These are phyloP conservation scores for Diaporthe destruens DNA, from an alignment of 2,329 filamentous ascomycete species.

Conservation along the genomic window DNA sequence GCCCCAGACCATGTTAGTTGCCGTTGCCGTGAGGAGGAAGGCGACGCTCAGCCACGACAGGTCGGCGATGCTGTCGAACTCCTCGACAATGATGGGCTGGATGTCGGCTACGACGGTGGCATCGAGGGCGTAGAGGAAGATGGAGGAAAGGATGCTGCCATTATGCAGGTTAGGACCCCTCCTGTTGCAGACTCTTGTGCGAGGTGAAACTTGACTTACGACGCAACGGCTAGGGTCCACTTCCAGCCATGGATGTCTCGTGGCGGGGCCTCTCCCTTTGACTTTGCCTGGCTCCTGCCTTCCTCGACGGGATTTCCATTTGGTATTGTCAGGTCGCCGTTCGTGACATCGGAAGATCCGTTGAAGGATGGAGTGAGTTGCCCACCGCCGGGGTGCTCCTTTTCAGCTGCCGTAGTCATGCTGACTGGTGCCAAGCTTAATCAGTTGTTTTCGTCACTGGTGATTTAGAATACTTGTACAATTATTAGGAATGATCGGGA, in stretches of 20 bases:
- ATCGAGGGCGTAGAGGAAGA: constrained; percentile 3
- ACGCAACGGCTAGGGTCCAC: not conserved
- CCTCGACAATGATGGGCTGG: not conserved
- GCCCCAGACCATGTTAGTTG: not conserved
- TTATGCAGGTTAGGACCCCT: no score
- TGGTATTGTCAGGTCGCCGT: no score
- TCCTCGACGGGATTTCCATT: no score
- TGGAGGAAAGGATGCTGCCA: not conserved
- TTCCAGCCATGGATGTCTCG: not conserved
- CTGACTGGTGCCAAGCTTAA: no score
- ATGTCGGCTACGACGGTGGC: not conserved
- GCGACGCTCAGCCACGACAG: not conserved
- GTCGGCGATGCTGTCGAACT: not conserved
- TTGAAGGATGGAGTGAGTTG: no score
- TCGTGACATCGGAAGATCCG: no score
- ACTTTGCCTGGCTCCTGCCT: not conserved
- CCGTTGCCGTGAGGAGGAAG: not conserved
- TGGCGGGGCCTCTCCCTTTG: not conserved
- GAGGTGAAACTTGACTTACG: not conserved
- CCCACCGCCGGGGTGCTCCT: no score
- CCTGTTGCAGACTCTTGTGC: no score
- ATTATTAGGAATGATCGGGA: no score
- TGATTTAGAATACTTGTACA: no score
- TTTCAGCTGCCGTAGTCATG: no score
- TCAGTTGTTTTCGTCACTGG: no score